phyloP scores from a whole-genome alignment of 371 early-diverging fungal genomes.

The Mucor plumbeus region DNA sequence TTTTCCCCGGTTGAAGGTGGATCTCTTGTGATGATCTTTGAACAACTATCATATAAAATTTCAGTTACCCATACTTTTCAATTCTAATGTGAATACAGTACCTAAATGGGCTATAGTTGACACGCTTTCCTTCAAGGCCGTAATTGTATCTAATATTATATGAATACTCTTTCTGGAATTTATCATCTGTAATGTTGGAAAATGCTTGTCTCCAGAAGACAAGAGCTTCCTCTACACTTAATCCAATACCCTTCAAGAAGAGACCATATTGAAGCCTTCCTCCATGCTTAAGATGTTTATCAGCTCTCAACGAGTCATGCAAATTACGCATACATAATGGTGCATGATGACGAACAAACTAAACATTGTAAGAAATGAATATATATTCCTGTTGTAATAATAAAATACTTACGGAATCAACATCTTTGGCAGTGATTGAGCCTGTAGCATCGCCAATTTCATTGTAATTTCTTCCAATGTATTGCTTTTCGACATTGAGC shows the following conservation, averaged over 20 bases:
- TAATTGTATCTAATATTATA: conserved; percentile 98
- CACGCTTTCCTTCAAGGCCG: conserved; percentile 96
- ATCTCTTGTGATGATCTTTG: conserved; percentile 83
- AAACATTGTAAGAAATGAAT: not conserved
- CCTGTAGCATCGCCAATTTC: conserved; percentile 50
- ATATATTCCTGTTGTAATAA: not conserved
- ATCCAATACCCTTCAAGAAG: conserved; percentile 95
- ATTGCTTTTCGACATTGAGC: conserved; percentile 84
- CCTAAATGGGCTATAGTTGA: conserved; percentile 90
- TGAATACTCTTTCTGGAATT: conserved; percentile 91
- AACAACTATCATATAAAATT: conserved; percentile 64
- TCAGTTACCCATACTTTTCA: not conserved
- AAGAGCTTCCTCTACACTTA: conserved; percentile 90
- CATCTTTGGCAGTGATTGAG: conserved; percentile 63
- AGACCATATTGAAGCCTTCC: conserved; percentile 94
- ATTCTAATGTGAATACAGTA: conserved; percentile 23
- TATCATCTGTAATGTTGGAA: conserved; percentile 79
- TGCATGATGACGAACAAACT: conserved; percentile 72
- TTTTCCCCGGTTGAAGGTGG: conserved; percentile 84
- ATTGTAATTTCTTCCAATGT: conserved; percentile 67
- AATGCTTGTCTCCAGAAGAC: conserved; percentile 89
- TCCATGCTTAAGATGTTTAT: conserved; percentile 85
- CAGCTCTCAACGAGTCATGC: conserved; percentile 68
- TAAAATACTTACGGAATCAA: conserved; percentile 58
- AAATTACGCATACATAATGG: conserved; percentile 94